A percentile compares a stretch with the other conserved stretches of the same genome.
phyloP scores from a whole-genome alignment of 345 rosid genomes.

The Syzygium aromaticum region DNA sequence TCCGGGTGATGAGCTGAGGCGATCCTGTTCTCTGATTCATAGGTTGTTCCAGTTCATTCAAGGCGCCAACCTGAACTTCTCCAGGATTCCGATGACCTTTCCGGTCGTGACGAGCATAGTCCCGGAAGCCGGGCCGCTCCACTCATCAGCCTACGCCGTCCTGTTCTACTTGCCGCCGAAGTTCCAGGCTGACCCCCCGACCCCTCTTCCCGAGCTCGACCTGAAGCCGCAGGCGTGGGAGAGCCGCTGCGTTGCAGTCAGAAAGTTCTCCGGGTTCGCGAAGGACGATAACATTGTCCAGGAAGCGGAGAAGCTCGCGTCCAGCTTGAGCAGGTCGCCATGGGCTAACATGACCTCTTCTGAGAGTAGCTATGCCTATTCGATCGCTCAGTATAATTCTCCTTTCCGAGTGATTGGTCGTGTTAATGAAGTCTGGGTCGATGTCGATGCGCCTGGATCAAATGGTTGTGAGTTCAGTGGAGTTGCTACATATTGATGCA shows the following conservation, averaged over 20 bases:
- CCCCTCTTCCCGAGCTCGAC: conserved; percentile 44
- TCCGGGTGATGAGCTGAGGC: neutral
- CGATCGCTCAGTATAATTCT: conserved; percentile 58
- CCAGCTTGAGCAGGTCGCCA: conserved; percentile 47
- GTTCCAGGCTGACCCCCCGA: conserved; percentile 50
- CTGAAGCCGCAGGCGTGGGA: conserved; percentile 32
- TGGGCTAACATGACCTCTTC: conserved; percentile 33
- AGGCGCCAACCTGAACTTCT: conserved; percentile 63
- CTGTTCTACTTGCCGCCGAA: conserved; percentile 44
- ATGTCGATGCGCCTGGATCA: conserved; percentile 20
- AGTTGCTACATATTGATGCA: conserved; percentile 28
- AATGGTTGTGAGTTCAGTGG: conserved; percentile 10
- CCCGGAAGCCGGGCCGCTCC: conserved; percentile 57
- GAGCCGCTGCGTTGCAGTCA: conserved; percentile 40
- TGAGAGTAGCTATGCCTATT: conserved; percentile 35
- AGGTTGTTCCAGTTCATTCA: conserved; percentile 59
- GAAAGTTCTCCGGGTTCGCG: conserved; percentile 62
- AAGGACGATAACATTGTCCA: conserved; percentile 29
- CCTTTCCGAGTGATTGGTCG: conserved; percentile 52
- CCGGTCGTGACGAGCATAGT: conserved; percentile 55
- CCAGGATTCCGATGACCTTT: conserved; percentile 57
- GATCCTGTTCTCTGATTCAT: neutral
- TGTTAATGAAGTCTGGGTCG: conserved; percentile 62
- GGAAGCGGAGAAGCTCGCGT: conserved; percentile 43
- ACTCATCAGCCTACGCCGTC: conserved; percentile 43